These are phyloP conservation scores for Ogataea siamensis DNA, from an alignment of 805 yeast species.

Conservation along the genomic window DNA sequence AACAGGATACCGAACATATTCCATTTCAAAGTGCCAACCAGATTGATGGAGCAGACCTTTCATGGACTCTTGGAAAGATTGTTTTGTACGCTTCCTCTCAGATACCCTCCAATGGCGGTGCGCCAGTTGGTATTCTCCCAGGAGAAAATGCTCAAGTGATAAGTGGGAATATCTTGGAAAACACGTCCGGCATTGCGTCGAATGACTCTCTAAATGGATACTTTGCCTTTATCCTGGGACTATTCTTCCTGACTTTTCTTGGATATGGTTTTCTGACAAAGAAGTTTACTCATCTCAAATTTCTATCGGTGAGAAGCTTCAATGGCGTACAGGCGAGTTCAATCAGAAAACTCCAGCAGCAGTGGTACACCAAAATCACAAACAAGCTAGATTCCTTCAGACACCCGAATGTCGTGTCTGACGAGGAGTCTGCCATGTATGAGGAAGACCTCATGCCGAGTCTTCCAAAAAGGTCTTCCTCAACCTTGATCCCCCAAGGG, in stretches of 20 bases:
- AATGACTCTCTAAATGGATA: constrained; percentile 9
- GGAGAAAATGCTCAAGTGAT: constrained; percentile 28
- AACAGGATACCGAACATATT: constrained; percentile 37
- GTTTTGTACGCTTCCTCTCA: constrained; percentile 77
- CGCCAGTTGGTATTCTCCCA: constrained; percentile 39
- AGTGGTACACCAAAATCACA: constrained; percentile 13
- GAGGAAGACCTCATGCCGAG: constrained; percentile 13
- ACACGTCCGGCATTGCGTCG: neutral
- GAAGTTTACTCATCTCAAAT: constrained; percentile 4
- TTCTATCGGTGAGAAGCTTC: constrained; percentile 4
- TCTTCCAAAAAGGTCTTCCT: constrained; percentile 19
- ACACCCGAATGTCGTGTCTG: constrained; percentile 15
- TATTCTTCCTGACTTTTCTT: constrained; percentile 16
- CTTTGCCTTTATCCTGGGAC: constrained; percentile 14
- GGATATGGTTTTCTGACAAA: constrained; percentile 14
- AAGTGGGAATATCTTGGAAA: constrained; percentile 1
- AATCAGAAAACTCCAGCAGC: constrained; percentile 6
- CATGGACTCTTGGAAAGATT: constrained; percentile 95
- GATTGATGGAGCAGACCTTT: constrained; percentile 79
- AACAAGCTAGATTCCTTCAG: constrained; percentile 11
- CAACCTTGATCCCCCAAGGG: constrained; percentile 6
- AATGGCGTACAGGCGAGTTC: constrained; percentile 6
- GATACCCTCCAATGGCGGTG: constrained; percentile 34
- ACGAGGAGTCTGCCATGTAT: constrained; percentile 17
- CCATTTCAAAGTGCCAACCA: constrained; percentile 82